A percentile compares a stretch with the other conserved stretches of the same genome.
These are phyloP conservation scores for Starmerella riodocensis DNA, from an alignment of 805 yeast genomes.

Conservation along the genomic window DNA sequence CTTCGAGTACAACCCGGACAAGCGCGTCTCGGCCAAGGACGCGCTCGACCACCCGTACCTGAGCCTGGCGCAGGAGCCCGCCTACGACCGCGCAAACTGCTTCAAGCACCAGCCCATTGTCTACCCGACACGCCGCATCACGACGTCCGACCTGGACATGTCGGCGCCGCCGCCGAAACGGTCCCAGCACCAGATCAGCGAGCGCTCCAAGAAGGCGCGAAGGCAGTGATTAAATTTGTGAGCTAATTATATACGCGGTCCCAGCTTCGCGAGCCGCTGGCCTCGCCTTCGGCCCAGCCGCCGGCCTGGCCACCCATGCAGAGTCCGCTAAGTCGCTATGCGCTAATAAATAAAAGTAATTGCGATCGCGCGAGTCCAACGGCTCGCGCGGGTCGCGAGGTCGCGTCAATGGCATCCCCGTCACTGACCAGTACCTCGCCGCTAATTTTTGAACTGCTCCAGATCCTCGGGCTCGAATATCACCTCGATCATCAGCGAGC, in stretches of 20 bases:
- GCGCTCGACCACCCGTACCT: constrained; percentile 73
- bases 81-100: constrained; percentile 44
- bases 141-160: constrained; percentile 17
- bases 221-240: no score
- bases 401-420: background rate
- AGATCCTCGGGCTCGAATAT: constrained; percentile 54
- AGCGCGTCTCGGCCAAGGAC: constrained; percentile 62
- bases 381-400: background rate
- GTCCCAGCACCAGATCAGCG: constrained; percentile 1
- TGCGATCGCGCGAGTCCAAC: no score
- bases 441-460: constrained; percentile 13
- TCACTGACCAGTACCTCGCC: background rate
- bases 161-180: constrained; percentile 11
- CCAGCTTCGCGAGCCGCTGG: no score
- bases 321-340: no score
- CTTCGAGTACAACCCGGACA: constrained; percentile 71
- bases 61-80: constrained; percentile 40
- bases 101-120: constrained; percentile 61
- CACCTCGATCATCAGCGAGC: constrained; percentile 85
- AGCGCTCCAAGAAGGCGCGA: constrained; percentile 5
- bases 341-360: no score
- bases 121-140: constrained; percentile 74
- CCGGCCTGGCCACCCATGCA: no score
- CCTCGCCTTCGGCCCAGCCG: no score
- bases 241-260: no score